Evolutionary conservation across 1,139 yeast species (phyloP), one percentile per base, ranked within the genome.

Genomic region (Hansenula lynferdii): DNA sequence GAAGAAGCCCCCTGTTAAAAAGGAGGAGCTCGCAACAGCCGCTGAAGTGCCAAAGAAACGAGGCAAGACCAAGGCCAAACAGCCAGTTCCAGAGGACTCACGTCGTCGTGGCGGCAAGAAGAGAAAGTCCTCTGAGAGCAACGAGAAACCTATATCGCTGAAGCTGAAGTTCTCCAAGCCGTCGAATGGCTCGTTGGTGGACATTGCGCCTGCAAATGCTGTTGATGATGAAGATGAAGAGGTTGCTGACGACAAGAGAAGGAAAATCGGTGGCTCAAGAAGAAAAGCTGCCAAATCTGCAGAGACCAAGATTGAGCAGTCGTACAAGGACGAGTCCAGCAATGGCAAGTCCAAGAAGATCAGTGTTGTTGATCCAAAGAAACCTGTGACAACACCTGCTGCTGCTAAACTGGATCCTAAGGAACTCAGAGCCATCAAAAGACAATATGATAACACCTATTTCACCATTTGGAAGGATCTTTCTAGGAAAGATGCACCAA

Each of bases 381-480:
- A 20, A 25, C 24, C 20, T 8, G 16, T n/a, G n/a, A n/a, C 8
- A 8, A 30, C 28, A 25, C n/a, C 23, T 28, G 8, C 46, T 5
- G 29, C 41, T 12, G 41, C 43, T 31, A 38, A 37, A 24, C 28
- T 35, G 14, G 45, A 41, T 12, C 24, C 43, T 12, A 60, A 85
- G 60, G 96, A 87, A 58, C 76, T 81, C 44, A 75, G 79, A 48
- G 85, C 90, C 8, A 70, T 85, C 42, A 79, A 81, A 42, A 79
- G 86, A 56, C 95, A 85, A 57, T 87, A 87, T 58, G 95, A 85
- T 53, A 84, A 81, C 55, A 83, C 90, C 1, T 86, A 84, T 55
- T 80, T 89, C 40, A 77, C 95, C n/a, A 85, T 92, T 42, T 92
- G 97, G 97, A 87, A 87, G 57, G 99, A 92, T 56, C 67, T 94